These are phyloP conservation scores for Aspergillus panamensis DNA, from an alignment of 495 filamentous ascomycete species.

Conservation along the genomic window DNA sequence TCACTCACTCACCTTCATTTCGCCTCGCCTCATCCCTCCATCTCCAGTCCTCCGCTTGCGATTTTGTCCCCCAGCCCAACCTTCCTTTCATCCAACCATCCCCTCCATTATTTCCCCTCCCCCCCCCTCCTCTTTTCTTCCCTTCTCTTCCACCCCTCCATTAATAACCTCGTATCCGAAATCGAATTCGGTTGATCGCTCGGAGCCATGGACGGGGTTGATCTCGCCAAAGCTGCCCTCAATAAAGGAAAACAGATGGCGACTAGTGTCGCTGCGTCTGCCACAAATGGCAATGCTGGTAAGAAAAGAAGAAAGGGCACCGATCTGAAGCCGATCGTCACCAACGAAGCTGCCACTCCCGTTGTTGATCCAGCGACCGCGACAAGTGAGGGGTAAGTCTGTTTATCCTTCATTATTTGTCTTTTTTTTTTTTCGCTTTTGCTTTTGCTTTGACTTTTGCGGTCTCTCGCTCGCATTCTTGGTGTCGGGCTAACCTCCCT, in stretches of 20 bases:
- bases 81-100: too few relatives aligned
- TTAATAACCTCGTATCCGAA: slow-evolving; percentile 6
- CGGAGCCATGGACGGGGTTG: slow-evolving; percentile 66
- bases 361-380: slow-evolving; percentile 35
- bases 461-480: slow-evolving; percentile 29
- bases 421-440: slow-evolving; percentile 33
- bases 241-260: slow-evolving; percentile 78
- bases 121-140: slow-evolving; percentile 17
- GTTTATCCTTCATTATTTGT: slow-evolving; percentile 10
- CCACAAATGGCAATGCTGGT: slow-evolving; percentile 60
- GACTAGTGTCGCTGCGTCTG: slow-evolving; percentile 48
- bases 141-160: slow-evolving; percentile 15
- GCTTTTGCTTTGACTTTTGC: slow-evolving; percentile 20
- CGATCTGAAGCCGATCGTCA: slow-evolving; percentile 87
- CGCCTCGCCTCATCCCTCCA: slow-evolving; percentile 19
- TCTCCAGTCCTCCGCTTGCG: slow-evolving; percentile 17
- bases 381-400: slow-evolving; percentile 52
- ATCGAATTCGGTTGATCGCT: slow-evolving; percentile 1
- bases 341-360: slow-evolving; percentile 58
- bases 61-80: slow-evolving; percentile 4
- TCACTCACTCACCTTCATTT: slow-evolving; percentile 21
- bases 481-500: slow-evolving; percentile 10
- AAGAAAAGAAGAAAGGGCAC: slow-evolving; percentile 88
- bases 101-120: slow-evolving; percentile 6
- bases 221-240: slow-evolving; percentile 70